Conservation (phyloP, 331 rosid genomes). For the Acacia concinna region DNA sequence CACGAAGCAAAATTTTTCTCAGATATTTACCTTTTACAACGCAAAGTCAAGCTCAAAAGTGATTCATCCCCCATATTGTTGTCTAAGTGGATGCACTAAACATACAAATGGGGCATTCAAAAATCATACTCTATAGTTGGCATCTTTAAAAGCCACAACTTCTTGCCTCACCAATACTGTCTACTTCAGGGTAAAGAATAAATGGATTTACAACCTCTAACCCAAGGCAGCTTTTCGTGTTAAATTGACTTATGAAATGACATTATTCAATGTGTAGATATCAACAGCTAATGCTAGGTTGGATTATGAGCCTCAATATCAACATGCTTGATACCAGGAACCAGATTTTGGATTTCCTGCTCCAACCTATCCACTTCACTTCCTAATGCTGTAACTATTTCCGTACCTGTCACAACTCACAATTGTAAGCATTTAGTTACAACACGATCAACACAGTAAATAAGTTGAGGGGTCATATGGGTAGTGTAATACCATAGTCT, state of each 20-base stretch:
- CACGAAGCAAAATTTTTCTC: too few relatives aligned
- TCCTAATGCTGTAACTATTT: constrained; percentile 93
- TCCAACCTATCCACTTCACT: constrained; percentile 97
- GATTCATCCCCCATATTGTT: background rate
- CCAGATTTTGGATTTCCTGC: constrained; percentile 86
- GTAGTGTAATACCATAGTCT: constrained; percentile 2
- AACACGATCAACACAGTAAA: constrained; percentile 19
- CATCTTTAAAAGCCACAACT: background rate
- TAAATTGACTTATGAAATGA: background rate
- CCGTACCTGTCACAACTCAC: constrained; percentile 73
- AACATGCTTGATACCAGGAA: constrained; percentile 90
- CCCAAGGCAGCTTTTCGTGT: background rate
- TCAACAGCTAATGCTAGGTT: constrained; percentile 1
- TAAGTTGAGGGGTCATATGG: background rate
- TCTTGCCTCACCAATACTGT: background rate
- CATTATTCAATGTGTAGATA: background rate
- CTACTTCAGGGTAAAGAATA: background rate
- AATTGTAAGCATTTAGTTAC: constrained; percentile 20
- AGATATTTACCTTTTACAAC: too few relatives aligned
- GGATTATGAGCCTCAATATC: constrained; percentile 99
- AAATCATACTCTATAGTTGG: background rate
- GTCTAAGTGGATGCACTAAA: background rate
- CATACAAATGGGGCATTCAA: background rate
- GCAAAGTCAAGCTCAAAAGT: background rate
- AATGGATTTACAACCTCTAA: constrained; percentile 13